Evolutionary conservation across 2,329 filamentous ascomycete species (phyloP), one percentile per base, ranked within the genome.

Genomic region (Ceratocystis diversiconidia): DNA sequence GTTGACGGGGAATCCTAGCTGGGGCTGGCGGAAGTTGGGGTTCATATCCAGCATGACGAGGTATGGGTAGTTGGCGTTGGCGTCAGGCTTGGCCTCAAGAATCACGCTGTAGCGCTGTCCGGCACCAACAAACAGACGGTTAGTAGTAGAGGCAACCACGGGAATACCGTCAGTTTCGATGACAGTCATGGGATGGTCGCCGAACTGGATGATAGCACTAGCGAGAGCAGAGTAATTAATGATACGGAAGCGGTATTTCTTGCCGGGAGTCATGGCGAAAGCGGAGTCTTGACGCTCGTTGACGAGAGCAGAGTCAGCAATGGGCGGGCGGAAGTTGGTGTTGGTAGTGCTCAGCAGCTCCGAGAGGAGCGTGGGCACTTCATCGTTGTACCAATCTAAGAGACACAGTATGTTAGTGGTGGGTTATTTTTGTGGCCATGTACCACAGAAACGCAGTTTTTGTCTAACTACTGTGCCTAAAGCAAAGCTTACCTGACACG

Each of bases 311-410:
- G 78, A 74, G 63, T 82, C 70, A 0, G 82, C 81, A 1, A 82
- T 73, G 12, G 82, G 81, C 67, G 84, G 79, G 3, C 75, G 74
- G n/a, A 81, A 81, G 17, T 74, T 75, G 6, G 76, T 76, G 64
- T 80, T 79, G 65, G 74, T 71, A 36, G 75, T 69, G 63, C 74
- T 78, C 46, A 81, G 71, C 66, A 83, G 82, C 30, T 74, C 64
- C 1, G 74, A 70, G 48, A 81, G 73, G 2, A 84, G 74, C 1
- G 70, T 70, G 0, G 76, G 75, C 75, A 82, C 81, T 69, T 83
- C 74, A 22, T 79, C 73, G 68, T 85, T 81, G 69, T 85, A 84
- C 82, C 82, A 85, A 69, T 85, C 82, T 69, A 30, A 32, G 57
- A 10, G 36, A 32, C 17, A 36, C 30, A 15, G 46, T 36, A 12